Evolutionary conservation across 2,329 filamentous ascomycete species (phyloP), one percentile per base, ranked within the genome.

Genomic region (Aspergillus uvarum): DNA sequence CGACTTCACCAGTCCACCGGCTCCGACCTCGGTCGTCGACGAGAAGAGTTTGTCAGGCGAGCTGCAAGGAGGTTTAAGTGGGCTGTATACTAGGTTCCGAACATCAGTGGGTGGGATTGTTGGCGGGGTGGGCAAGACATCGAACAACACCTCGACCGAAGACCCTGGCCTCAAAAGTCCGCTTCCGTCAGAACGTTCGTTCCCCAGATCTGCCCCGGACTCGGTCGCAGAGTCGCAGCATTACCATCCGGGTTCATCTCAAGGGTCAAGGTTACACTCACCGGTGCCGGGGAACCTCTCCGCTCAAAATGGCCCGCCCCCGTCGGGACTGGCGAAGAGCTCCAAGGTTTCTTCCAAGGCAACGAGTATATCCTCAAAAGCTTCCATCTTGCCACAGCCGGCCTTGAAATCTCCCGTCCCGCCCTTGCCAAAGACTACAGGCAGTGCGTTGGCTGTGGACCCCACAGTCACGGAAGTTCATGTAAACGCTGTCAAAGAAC

Each of bases 1-100:
- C 77, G 93, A 97, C 71, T 93, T 96, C 70, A 90, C 89, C 6
- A 74, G 71, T 56, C 79, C 78, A 0, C 84, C 89, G 1, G 87
- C 88, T 5, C 87, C 90, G 2, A 81, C 84, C 1, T 78, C 85
- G 1, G 80, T 83, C 1, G 77, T 82, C 24, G 92, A 96, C 68
- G 86, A 81, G 60, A 92, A 91, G 72, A 85, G 85, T 8, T 80
- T 91, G 42, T 82, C 88, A 0, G 86, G 87, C 26, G 92, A 96
- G 60, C 76, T 95, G 22, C 91, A 95, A 63, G 90, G 94, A 75
- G 92, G 94, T 4, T 81, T 98, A 51, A 96, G 90, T 71, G 92
- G 94, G 0, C 80, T 98, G 42, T 98, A 97, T 75, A 95, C 85
- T 76, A 88, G 92, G 42, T 83, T 98, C 68, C 87, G 88, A 72